Conservation (phyloP, 768 basidiomycete species). For the Serendipita sp. region DNA sequence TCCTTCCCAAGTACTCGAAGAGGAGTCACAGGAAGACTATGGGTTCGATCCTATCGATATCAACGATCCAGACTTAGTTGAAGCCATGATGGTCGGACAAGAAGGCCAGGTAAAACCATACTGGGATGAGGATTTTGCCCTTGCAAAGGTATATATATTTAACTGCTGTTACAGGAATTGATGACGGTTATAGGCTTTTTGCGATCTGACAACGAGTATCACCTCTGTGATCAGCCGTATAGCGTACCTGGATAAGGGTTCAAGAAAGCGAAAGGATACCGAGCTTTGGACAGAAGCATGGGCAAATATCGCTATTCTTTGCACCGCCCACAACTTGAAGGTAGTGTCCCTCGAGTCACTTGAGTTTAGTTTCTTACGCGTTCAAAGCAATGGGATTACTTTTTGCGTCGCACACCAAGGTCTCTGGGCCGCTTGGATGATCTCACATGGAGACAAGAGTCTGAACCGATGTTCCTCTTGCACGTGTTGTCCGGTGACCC, state of each 20-base stretch:
- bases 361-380: not conserved
- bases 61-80: not conserved
- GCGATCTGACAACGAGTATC: not conserved
- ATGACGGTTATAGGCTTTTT: not conserved
- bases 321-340: not conserved
- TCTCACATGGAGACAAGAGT: not conserved
- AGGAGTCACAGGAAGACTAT: slow-evolving; percentile 6
- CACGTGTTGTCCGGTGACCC: not conserved
- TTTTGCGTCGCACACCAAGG: not conserved
- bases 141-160: not conserved
- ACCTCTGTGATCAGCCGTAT: not conserved
- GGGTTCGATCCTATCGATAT: not conserved
- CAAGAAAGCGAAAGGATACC: not conserved
- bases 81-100: not conserved
- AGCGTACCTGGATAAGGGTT: not conserved
- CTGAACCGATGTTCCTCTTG: not conserved
- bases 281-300: not conserved
- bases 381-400: not conserved
- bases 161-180: not conserved
- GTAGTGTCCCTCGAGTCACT: not conserved
- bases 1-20: not conserved
- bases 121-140: not conserved
- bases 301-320: not conserved
- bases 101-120: not conserved
- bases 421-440: not conserved